Conservation (phyloP, 768 basidiomycete species). For the Pleurotus cornucopiae region DNA sequence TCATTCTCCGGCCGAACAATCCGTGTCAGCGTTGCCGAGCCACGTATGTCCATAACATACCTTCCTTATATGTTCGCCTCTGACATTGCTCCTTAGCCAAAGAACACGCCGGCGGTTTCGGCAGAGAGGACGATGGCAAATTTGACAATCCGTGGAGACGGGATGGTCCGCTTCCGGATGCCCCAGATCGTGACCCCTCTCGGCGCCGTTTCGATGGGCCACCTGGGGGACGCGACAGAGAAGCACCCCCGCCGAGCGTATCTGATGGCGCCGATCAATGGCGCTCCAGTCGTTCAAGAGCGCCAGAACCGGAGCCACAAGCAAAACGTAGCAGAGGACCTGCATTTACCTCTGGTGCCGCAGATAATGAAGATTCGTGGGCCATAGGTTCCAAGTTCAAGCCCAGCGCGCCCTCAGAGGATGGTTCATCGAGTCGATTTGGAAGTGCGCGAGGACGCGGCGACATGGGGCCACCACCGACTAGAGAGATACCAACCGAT, state of each 20-base stretch:
- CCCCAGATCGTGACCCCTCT: constrained; percentile 56
- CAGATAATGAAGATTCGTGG: constrained; percentile 82
- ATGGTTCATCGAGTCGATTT: constrained; percentile 35
- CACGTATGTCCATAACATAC: constrained; percentile 59
- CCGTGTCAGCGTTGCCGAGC: constrained; percentile 92
- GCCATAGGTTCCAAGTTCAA: constrained; percentile 71
- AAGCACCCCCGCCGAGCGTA: constrained; percentile 39
- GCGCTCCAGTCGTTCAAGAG: constrained; percentile 56
- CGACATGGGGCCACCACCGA: constrained; percentile 53
- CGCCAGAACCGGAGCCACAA: constrained; percentile 44
- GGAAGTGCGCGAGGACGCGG: constrained; percentile 45
- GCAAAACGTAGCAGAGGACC: constrained; percentile 51
- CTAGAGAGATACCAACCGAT: constrained; percentile 32
- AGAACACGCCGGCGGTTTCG: constrained; percentile 56
- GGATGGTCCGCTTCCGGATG: constrained; percentile 78
- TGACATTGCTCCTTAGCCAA: constrained; percentile 51
- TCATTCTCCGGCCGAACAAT: constrained; percentile 74
- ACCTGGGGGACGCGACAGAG: constrained; percentile 24
- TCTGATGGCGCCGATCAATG: constrained; percentile 67
- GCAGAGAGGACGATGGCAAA: constrained; percentile 69
- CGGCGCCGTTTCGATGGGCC: constrained; percentile 66
- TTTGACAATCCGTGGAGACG: constrained; percentile 85
- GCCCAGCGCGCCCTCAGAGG: constrained; percentile 38
- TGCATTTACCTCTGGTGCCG: constrained; percentile 49
- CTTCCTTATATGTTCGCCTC: constrained; percentile 3